Conservation (phyloP, 352 stramenopile genomes). For the Pseudoperonospora humuli region DNA sequence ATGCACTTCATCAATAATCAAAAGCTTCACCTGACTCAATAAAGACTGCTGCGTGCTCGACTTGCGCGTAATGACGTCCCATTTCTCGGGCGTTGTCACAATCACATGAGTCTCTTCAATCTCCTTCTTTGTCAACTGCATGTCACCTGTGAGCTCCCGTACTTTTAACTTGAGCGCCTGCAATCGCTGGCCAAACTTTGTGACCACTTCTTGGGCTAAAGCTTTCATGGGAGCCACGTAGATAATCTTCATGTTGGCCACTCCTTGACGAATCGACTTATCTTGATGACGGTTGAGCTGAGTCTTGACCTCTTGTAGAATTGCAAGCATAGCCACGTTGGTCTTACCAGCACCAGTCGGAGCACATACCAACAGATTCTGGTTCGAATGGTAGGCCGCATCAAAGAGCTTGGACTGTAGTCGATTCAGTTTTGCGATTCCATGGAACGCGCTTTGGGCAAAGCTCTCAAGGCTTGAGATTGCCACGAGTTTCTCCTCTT, state of each 20-base stretch:
- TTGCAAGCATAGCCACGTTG: conserved; percentile 97
- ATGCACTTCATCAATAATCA: conserved; percentile 99
- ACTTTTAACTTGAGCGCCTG: conserved; percentile 64
- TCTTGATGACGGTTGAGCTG: conserved; percentile 42
- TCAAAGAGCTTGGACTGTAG: conserved; percentile 98
- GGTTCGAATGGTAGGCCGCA: conserved; percentile 90
- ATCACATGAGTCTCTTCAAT: conserved; percentile 94
- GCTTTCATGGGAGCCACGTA: conserved; percentile 98
- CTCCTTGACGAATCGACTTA: conserved; percentile 9
- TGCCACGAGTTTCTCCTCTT: conserved; percentile 49
- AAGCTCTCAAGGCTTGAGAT: conserved; percentile 66
- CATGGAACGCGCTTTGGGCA: conserved; percentile 69
- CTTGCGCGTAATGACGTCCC: conserved; percentile 99
- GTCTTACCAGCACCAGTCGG: conserved; percentile 96
- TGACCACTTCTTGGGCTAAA: conserved; percentile 98
- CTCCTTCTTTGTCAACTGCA: conserved; percentile 96
- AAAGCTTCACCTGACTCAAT: conserved; percentile 87
- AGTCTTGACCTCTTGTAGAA: conserved; percentile 89
- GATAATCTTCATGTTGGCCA: conserved; percentile 90
- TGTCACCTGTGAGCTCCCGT: conserved; percentile 95
- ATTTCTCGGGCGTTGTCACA: conserved; percentile 99
- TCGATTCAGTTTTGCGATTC: conserved; percentile 89
- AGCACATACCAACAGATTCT: conserved; percentile 96
- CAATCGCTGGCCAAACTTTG: conserved; percentile 93
- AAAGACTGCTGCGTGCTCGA: conserved; percentile 86